Evolutionary conservation across 2,329 filamentous ascomycete genomes (phyloP).

Genomic region (Waltergamsia citrina): DNA sequence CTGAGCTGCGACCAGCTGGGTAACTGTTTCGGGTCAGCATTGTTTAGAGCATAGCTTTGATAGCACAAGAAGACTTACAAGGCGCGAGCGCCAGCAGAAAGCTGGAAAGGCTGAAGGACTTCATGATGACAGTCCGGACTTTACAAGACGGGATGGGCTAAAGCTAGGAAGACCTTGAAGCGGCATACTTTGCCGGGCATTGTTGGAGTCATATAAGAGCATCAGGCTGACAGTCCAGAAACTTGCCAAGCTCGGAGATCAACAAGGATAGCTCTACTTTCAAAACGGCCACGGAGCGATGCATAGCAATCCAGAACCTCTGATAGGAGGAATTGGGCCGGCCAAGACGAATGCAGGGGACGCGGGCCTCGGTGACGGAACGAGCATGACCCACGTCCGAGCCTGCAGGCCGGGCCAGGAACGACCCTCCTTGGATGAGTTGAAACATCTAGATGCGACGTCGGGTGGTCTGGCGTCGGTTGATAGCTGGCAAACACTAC

Average conservation of each 20-base stretch:
- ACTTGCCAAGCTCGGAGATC: background rate
- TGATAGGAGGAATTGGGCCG: constrained; percentile 3
- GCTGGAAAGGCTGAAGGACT: constrained; percentile 3
- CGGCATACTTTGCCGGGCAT: too few relatives aligned
- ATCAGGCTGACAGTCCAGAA: background rate
- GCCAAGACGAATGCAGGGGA: too few relatives aligned
- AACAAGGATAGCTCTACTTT: background rate
- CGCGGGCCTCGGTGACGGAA: too few relatives aligned
- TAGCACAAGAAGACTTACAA: constrained; percentile 7
- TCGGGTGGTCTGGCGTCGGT: too few relatives aligned
- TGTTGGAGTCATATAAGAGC: background rate
- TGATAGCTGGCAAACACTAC: too few relatives aligned
- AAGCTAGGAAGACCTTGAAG: too few relatives aligned
- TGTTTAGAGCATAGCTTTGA: too few relatives aligned
- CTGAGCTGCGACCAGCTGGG: constrained; percentile 8
- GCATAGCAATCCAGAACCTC: background rate
- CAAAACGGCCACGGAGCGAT: background rate
- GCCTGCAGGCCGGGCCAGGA: too few relatives aligned
- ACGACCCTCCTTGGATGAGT: too few relatives aligned
- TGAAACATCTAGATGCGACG: too few relatives aligned
- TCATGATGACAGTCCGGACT: constrained; percentile 5
- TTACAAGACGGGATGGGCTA: background rate
- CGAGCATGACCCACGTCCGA: too few relatives aligned
- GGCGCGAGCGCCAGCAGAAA: constrained; percentile 8
- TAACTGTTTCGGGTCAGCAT: constrained; percentile 4